phyloP scores from a whole-genome alignment of 352 stramenopile species.

The Phytophthora nicotianae region DNA sequence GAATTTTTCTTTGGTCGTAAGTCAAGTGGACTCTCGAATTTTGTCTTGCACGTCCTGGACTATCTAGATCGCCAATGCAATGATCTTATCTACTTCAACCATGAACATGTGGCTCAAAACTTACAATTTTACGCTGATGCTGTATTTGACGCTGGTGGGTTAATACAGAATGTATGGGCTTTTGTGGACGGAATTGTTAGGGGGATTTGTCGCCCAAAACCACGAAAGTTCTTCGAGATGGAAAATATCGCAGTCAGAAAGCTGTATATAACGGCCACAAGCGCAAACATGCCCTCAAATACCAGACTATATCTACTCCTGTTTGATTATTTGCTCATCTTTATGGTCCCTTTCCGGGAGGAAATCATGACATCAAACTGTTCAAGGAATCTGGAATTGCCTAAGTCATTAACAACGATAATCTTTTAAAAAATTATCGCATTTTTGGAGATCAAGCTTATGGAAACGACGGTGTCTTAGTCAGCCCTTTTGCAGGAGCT shows the following conservation, averaged over 20 bases:
- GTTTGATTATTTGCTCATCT: slow-evolving; percentile 19
- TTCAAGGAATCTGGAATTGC: not conserved
- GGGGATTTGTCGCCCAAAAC: slow-evolving; percentile 11
- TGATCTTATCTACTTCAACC: slow-evolving; percentile 6
- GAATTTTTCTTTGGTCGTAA: slow-evolving; percentile 4
- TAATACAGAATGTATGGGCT: slow-evolving; percentile 5
- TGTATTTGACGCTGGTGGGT: slow-evolving; percentile 1
- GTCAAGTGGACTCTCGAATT: slow-evolving; percentile 12
- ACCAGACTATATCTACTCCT: slow-evolving; percentile 20
- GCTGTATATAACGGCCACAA: no score
- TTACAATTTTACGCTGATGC: slow-evolving; percentile 15
- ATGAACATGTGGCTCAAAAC: slow-evolving; percentile 1
- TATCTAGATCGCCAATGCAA: slow-evolving; percentile 3
- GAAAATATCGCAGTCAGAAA: slow-evolving; percentile 13
- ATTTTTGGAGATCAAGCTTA: not conserved
- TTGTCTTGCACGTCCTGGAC: slow-evolving; percentile 8
- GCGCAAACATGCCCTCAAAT: slow-evolving; percentile 34
- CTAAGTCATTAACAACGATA: not conserved
- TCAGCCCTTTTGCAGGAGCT: no score
- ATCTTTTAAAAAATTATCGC: not conserved
- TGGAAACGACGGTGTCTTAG: no score
- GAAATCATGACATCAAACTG: not conserved
- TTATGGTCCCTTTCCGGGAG: not conserved
- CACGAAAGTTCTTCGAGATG: not conserved
- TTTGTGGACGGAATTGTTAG: slow-evolving; percentile 23